phyloP scores from a whole-genome alignment of 371 early-diverging fungal genomes.

The Gilbertella persicaria region DNA sequence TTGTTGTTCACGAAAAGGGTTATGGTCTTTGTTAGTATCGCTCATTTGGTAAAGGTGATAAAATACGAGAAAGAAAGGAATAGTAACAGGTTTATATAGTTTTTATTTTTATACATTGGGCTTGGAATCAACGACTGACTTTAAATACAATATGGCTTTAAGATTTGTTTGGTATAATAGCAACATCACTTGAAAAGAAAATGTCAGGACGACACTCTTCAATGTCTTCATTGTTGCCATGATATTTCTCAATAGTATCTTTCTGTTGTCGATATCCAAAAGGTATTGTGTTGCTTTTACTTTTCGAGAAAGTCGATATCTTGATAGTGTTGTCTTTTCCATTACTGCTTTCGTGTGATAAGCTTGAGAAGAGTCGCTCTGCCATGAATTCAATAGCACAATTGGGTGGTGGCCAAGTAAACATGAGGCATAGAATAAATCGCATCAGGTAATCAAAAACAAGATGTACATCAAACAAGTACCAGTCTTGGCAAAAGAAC shows the following conservation, averaged over 20 bases:
- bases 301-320: neutral
- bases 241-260: too few species aligned
- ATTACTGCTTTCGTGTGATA: conserved; percentile 1
- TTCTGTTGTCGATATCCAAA: neutral
- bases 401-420: conserved; percentile 17
- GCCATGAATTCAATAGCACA: conserved; percentile 15
- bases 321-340: neutral
- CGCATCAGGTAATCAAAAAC: conserved; percentile 15
- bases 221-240: neutral
- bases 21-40: too few species aligned
- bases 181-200: conserved; percentile 1
- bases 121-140: too few species aligned
- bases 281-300: neutral
- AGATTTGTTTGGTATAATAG: conserved; percentile 1
- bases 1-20: conserved; percentile 3
- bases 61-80: too few species aligned
- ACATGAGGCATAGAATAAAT: conserved; percentile 20
- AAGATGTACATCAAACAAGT: conserved; percentile 7
- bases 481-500: conserved; percentile 20
- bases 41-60: too few species aligned
- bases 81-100: too few species aligned
- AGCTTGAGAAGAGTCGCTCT: neutral
- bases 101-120: too few species aligned
- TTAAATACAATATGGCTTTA: neutral
- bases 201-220: neutral